Base-by-base conservation (phyloP, 805 yeast species). In the Pichia occidentalis region DNA sequence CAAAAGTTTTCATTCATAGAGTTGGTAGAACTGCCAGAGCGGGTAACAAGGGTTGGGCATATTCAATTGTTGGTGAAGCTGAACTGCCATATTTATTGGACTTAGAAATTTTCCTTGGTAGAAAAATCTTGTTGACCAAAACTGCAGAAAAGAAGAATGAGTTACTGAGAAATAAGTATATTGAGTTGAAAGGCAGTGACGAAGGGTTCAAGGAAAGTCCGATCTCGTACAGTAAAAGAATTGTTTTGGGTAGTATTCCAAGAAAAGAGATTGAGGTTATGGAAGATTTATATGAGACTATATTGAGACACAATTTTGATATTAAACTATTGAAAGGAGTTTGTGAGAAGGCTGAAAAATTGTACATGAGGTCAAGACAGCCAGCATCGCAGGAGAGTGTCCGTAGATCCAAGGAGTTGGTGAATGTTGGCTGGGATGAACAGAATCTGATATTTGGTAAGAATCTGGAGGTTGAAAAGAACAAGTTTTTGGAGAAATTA, bases 21-120 rank as follows among this genome's bases (percentile, higher is more conserved):
- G 97, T 92, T 32, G 99, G 99, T 60, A 80, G 99, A 72, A 92
- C 99, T 32, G 99, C 98, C 9, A 83, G 99, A 72, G 98, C 98
- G 7, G 99, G 99, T 57, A 82, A 86, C 57, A 77, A 73, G 50
- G 99, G 99, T 56, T 87, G 97, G 95, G 99, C 98, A 0, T 92
- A 85, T 58, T 81, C 96, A 3, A 75, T 92, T 43, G 81, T 88
- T 7, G 71, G 78, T 41, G 95, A 87, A 47, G 70, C 75, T 39
- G 99, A 92, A 57, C 62, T 90, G 40, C 95, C 98, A 9, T 92
- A 90, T 51, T 61, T 92, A 36, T 68, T 90, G 34, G 99, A 92
- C 60, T 68, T 92, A 51, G 97, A 92, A 57, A 59, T 92, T 31
- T 90, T 92, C 53, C 65, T 92, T 50, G 97, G 96, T 6, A 75